phyloP scores from a whole-genome alignment of 1,284 basidiomycete genomes.

The Ceratobasidium sp. region DNA sequence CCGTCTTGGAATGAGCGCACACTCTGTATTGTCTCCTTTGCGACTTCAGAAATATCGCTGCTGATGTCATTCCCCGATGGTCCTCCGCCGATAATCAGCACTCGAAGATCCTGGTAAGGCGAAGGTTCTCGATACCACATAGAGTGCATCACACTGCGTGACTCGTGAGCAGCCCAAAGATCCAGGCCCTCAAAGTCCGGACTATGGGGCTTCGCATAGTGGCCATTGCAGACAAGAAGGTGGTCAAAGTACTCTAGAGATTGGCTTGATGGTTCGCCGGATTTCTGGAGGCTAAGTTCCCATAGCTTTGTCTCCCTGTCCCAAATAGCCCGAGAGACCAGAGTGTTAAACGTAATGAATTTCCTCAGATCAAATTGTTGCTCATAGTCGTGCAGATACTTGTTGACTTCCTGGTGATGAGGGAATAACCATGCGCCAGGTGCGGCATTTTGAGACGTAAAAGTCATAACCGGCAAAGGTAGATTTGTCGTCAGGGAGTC shows the following conservation, averaged over 20 bases:
- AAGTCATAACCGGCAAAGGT: constrained; percentile 77
- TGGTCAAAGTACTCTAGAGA: constrained; percentile 57
- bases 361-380: constrained; percentile 61
- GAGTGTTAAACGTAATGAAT: constrained; percentile 59
- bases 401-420: constrained; percentile 59
- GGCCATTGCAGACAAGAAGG: constrained; percentile 75
- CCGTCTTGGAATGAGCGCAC: constrained; percentile 16
- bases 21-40: constrained; percentile 64
- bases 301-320: constrained; percentile 53
- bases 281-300: constrained; percentile 47
- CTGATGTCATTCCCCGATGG: constrained; percentile 74
- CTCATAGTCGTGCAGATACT: constrained; percentile 72
- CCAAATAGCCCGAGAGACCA: constrained; percentile 48
- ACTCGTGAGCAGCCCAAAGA: constrained; percentile 55
- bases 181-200: constrained; percentile 65
- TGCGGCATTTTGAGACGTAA: constrained; percentile 65
- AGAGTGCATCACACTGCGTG: constrained; percentile 60
- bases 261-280: not conserved
- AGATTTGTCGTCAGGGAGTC: constrained; percentile 78
- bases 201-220: constrained; percentile 67
- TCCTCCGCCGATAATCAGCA: constrained; percentile 74
- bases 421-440: constrained; percentile 75
- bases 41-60: constrained; percentile 54
- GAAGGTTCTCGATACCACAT: constrained; percentile 68
- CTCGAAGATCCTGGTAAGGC: constrained; percentile 52